These are phyloP conservation scores for Colletotrichum theobromicola DNA, from an alignment of 2,329 filamentous ascomycete genomes.

Conservation along the genomic window DNA sequence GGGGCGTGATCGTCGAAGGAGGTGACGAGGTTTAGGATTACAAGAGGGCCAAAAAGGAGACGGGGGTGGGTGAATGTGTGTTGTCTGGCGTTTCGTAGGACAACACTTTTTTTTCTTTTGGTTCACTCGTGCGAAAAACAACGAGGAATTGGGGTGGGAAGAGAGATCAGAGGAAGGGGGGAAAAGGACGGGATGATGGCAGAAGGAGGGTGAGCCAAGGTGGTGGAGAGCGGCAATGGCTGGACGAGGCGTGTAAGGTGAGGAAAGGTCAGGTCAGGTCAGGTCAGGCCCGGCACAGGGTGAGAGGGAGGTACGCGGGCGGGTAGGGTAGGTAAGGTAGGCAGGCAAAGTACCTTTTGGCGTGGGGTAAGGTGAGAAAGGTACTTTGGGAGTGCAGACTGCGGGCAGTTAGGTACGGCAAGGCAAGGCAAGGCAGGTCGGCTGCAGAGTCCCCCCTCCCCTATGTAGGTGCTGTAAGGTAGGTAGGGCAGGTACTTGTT, in stretches of 20 bases:
- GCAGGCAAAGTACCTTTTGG: background rate
- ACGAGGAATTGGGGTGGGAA: constrained; percentile 6
- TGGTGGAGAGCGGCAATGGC: constrained; percentile 20
- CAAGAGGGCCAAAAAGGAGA: constrained; percentile 13
- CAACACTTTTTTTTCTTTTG: background rate
- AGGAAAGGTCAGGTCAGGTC: background rate
- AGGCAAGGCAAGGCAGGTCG: background rate
- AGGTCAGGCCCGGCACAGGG: background rate
- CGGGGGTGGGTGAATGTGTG: background rate
- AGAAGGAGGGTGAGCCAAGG: constrained; percentile 15
- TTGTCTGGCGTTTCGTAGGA: constrained; percentile 19
- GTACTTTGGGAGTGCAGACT: background rate
- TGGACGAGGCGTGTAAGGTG: constrained; percentile 10
- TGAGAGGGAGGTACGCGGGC: background rate
- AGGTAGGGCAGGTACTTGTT: background rate
- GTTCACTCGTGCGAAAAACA: constrained; percentile 16
- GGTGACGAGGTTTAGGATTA: constrained; percentile 21
- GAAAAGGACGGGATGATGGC: constrained; percentile 9
- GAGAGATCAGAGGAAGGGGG: constrained; percentile 2
- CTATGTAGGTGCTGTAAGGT: background rate
- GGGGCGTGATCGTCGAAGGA: constrained; percentile 17
- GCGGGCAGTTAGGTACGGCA: background rate
- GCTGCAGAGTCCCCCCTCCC: background rate
- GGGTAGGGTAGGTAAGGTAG: too few species aligned
- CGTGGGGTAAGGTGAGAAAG: background rate